Base-by-base conservation (phyloP, 2,329 filamentous ascomycete genomes). In the Parastagonospora avenae region DNA sequence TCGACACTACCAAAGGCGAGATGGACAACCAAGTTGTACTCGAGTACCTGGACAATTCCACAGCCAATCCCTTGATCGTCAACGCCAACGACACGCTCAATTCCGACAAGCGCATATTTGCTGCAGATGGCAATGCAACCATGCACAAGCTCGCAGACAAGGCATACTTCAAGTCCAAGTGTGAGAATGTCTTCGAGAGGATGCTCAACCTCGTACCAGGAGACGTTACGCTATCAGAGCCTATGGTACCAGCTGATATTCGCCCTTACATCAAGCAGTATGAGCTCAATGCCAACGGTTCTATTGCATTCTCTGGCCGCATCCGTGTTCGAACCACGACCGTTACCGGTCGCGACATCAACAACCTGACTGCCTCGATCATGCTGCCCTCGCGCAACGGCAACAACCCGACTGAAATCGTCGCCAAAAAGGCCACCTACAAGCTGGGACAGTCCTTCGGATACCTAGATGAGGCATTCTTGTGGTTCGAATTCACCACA, bases 41-140 rank as follows among this genome's bases (percentile, higher is more conserved):
- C 5, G 66, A 74, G 44, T 74, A 72, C 36, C 58, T 74, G 2
- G 51, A 59, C 29, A 66, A 63, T 14, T 60, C 62, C 4, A 66
- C 67, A 1, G 55, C 59, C 2, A 68, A 68, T 8, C 66, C 66
- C 0, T 47, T 72, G 10, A 55, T 71, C 7, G 55, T 54, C 2
- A 63, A 60, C 15, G 39, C 53, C 29, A 70, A 73, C 42, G 59
- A 65, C 28, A 68, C 66, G 0, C 43, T 70, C 8, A 62, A 64
- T 12, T 72, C 68, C 4, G 72, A 74, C 42, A 60, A 67, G 40
- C 60, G 68, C 12, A 62, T 74, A 14, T 74, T 67, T 42, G 56
- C 48, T 5, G 54, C 62, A 3, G 71, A 73, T 49, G 55, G 51
- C 32, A 71, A 72, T 36, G 55, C 41, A 24, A 74, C 70, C 8